phyloP scores from a whole-genome alignment of 768 basidiomycete genomes.

The Tephrocybe sp. region DNA sequence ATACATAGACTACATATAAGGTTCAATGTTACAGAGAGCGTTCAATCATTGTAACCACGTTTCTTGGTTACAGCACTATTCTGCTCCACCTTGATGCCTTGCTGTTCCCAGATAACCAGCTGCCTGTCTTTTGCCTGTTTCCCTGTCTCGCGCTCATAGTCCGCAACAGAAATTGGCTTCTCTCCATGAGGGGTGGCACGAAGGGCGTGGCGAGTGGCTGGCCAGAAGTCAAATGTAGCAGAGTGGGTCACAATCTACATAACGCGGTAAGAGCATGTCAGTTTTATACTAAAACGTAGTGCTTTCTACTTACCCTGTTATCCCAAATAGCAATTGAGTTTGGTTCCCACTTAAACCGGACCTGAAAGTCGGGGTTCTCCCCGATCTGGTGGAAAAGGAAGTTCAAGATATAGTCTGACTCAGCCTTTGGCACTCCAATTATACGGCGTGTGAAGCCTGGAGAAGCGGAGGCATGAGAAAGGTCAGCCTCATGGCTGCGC shows the following conservation, averaged over 20 bases:
- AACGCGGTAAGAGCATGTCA: not conserved
- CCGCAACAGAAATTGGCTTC: constrained; percentile 70
- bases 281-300: not conserved
- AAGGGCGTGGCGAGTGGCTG: constrained; percentile 71
- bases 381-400: constrained; percentile 73
- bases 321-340: constrained; percentile 87
- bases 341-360: constrained; percentile 74
- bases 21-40: not conserved
- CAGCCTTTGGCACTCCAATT: constrained; percentile 75
- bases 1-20: not conserved
- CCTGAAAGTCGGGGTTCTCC: constrained; percentile 70
- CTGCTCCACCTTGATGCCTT: constrained; percentile 47
- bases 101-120: constrained; percentile 66
- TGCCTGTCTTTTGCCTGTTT: constrained; percentile 73
- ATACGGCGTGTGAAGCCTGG: constrained; percentile 79
- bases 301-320: constrained; percentile 54
- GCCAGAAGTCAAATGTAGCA: constrained; percentile 84
- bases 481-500: not conserved
- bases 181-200: constrained; percentile 83
- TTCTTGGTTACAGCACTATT: constrained; percentile 30
- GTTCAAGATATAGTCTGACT: constrained; percentile 69
- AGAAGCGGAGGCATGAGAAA: not conserved
- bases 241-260: constrained; percentile 68
- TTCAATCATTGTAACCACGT: constrained; percentile 62
- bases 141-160: constrained; percentile 62